Base-by-base conservation (phyloP, 169 alveolate species). In the Cryptosporidium bovis region DNA sequence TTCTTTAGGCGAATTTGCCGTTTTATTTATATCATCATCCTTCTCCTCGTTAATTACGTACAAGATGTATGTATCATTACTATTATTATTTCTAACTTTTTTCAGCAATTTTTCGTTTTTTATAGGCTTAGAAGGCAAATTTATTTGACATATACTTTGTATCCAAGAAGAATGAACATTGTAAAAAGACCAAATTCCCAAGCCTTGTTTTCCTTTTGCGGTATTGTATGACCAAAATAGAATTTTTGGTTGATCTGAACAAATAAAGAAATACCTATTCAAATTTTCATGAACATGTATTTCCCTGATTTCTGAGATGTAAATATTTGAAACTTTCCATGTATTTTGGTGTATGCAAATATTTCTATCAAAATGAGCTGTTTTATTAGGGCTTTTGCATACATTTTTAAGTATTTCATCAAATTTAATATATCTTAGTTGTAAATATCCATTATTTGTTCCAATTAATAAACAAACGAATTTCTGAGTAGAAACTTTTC, bases 141-240 rank as follows among this genome's bases (percentile, higher is more conserved):
- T 48, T 16, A 69, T 24, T 56, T 69, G 83, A 51, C 83, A 69
- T 3, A 53, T 31, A 18, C 18, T 24, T 29, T 64, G 67, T 44
- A 77, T 77, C 87, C 71, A 62, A 24, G 87, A 48, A 8, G 87
- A 77, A 62, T 77, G 87, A 31, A 77, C 64, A 60, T 77, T 77
- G 31, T 27, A 77, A 62, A 77, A 77, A 53, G 71, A 58, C 87
- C 87, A 77, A n/a, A 60, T 36, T 1, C 87, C 87, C 20, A 77
- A 33, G 1, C 83, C 83, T 13, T 20, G 55, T 33, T 40, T 69
- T 6, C 66, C 53, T 33, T 34, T 69, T 29, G 50, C 67, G 1
- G 87, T 58, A 51, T n/a, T 62, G 18, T 24, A 33, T 6, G 24
- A 20, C 77, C 87, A 77, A 24, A 44, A 62, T 24, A 77, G 33